Conservation (phyloP, 164 flowering plant genomes). For the Magnolia officinalis region DNA sequence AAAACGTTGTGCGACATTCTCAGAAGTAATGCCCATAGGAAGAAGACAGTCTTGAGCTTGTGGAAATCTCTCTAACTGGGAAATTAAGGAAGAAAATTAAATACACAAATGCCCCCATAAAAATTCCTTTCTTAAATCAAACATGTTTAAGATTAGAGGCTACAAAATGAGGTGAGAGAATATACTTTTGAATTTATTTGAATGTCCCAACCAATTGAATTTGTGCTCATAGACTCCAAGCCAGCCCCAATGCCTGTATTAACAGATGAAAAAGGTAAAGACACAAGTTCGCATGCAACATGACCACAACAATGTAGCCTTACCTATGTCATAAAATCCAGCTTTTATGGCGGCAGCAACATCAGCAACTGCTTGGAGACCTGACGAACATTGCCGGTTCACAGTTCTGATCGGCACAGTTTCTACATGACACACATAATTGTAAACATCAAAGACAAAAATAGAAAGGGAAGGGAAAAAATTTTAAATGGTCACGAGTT, state of each 20-base stretch:
- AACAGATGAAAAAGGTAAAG: conserved; percentile 2
- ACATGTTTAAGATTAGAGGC: background rate
- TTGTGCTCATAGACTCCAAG: conserved; percentile 81
- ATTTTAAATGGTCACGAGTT: background rate
- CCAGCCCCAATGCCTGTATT: conserved; percentile 92
- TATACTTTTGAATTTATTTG: conserved; percentile 75
- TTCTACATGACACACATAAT: conserved; percentile 37
- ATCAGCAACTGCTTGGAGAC: conserved; percentile 99
- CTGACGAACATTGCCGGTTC: conserved; percentile 96
- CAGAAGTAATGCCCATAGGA: conserved; percentile 98
- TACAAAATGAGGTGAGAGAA: background rate
- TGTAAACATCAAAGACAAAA: background rate
- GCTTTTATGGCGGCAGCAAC: conserved; percentile 98
- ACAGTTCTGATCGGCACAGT: conserved; percentile 94
- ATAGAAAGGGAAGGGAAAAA: background rate
- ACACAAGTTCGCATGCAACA: background rate
- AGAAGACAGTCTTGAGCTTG: conserved; percentile 93
- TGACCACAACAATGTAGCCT: background rate
- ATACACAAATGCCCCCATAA: background rate
- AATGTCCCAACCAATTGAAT: conserved; percentile 69
- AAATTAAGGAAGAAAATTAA: conserved; percentile 8
- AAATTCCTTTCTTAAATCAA: background rate
- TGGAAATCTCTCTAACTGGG: conserved; percentile 50
- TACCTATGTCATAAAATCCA: conserved; percentile 97
- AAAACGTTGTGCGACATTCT: conserved; percentile 94